Base-by-base conservation (phyloP, 2,329 filamentous ascomycete species). In the Diaporthe aspalathi region DNA sequence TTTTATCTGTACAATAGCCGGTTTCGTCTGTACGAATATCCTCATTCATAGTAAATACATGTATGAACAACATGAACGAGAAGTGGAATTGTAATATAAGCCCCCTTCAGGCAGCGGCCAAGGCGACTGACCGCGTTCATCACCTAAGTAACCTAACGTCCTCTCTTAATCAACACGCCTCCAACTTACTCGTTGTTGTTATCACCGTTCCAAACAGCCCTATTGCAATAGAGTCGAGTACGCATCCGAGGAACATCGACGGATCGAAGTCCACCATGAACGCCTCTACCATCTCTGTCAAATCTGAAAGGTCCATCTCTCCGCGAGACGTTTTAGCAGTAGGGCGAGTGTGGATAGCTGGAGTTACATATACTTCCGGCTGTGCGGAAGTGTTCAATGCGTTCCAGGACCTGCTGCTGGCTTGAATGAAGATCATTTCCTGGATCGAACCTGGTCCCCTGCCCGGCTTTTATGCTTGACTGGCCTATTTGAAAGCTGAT, bases 211-310 rank as follows among this genome's bases (percentile, higher is more conserved):
- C 60, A 3, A 47, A 49, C 5, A 63, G 60, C 20, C 60, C 60
- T 35, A 63, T 35, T 27, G 60, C 60, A 22, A 63, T 63, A 5
- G 43, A 63, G 27, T 63, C 60, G 4, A 63, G 60, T 7, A 27
- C 49, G 20, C 60, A 63, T 17, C 60, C 60, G 16, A 63, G 5
- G 24, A 62, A 47, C 40, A 62, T 62, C 9, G 40, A 62, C 5
- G 57, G 57, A 32, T 63, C 60, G 32, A 63, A 63, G 8, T 63
- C 60, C 7, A 63, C 14, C 60, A 63, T 49, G 1, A 63, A 63
- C 7, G 60, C 60, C 11, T 63, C 60, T 5, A 63, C 6, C 43
- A 49, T 49, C 60, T 63, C 60, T 35, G 17, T 63, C 7, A 63
- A 38, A 24, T 35, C 43, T 12, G 12, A 49, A 35, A 49, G 20